phyloP scores from a whole-genome alignment of 2,329 filamentous ascomycete species.

The Ophiostoma sp. region DNA sequence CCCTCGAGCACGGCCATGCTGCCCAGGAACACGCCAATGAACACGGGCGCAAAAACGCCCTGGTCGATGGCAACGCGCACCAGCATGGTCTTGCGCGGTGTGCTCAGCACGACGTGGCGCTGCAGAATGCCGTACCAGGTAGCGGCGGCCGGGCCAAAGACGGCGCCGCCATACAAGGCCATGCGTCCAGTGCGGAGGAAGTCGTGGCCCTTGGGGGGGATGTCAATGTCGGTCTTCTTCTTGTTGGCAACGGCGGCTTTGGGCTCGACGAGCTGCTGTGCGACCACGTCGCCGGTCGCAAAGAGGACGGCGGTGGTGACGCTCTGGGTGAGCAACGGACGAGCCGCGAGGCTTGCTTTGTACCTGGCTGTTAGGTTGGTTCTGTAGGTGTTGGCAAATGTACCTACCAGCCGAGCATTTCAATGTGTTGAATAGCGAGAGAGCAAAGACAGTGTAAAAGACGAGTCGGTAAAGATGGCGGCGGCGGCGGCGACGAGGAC shows the following conservation, averaged over 20 bases:
- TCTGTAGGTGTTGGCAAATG: not conserved
- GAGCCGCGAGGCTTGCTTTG: slow-evolving; percentile 70
- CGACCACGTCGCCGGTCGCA: slow-evolving; percentile 81
- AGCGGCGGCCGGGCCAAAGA: slow-evolving; percentile 85
- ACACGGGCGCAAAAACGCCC: slow-evolving; percentile 73
- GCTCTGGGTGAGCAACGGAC: slow-evolving; percentile 84
- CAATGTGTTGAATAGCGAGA: not conserved
- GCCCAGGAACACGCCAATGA: slow-evolving; percentile 74
- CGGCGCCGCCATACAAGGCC: slow-evolving; percentile 70
- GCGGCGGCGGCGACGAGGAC: not conserved
- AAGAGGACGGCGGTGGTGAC: slow-evolving; percentile 89
- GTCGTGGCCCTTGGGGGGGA: slow-evolving; percentile 52
- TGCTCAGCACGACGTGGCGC: slow-evolving; percentile 58
- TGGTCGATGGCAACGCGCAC: slow-evolving; percentile 80
- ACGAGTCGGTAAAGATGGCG: not conserved
- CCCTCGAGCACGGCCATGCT: slow-evolving; percentile 83
- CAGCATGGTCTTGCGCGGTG: slow-evolving; percentile 63
- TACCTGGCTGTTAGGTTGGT: slow-evolving; percentile 55
- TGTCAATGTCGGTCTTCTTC: slow-evolving; percentile 37
- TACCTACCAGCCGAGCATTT: slow-evolving; percentile 26
- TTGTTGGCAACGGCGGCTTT: slow-evolving; percentile 37
- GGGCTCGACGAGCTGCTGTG: slow-evolving; percentile 80
- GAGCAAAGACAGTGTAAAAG: not conserved
- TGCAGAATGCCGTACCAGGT: slow-evolving; percentile 82
- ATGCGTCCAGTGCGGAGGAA: slow-evolving; percentile 67